Evolutionary conservation across 441 rosid genomes (phyloP), one percentile per base, ranked within the genome.

Genomic region (Gossypium trilobum): DNA sequence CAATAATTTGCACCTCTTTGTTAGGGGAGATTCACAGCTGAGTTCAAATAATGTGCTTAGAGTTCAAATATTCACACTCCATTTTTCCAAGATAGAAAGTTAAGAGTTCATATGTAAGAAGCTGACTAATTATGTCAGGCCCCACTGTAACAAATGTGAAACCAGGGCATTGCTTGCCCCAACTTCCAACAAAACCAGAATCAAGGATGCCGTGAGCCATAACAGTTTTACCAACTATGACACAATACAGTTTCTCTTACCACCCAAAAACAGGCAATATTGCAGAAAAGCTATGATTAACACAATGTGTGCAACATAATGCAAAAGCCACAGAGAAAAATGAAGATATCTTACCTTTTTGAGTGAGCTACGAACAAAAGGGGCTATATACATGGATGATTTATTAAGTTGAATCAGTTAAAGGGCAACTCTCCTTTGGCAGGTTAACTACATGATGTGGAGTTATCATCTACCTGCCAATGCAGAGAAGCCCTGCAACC

Each of bases 381-480:
- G 48, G 31, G 13, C 42, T 36, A 36, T 36, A 36, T 36, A 7
- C 9, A 36, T 36, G 42, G 42, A 36, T 7, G 42, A 56, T 36
- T 56, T 14, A 56, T 61, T 83, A 87, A 86, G 88, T 86, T 51
- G 83, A 85, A 83, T 75, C 73, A 83, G 92, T 85, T 74, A 58
- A 67, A 84, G 92, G 92, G 91, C 92, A 91, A 91, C 97, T 87
- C 97, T 91, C 91, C 94, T 89, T 91, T 87, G 92, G 94, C 91
- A 36, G 80, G 72, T 67, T 77, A 71, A 65, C 7, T n/a, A 46
- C 44, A 39, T 39, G 19, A 22, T 22, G 11, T 20, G 4, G n/a
- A 27, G 44, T 36, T 4, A 16, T 57, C 7, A 55, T 2, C 6
- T 3, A 31, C 78, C 83, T 87, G 91, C 92, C 97, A 85, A 82